Evolutionary conservation across 2,329 filamentous ascomycete genomes (phyloP).

Genomic region (Aspergillus fijiensis): DNA sequence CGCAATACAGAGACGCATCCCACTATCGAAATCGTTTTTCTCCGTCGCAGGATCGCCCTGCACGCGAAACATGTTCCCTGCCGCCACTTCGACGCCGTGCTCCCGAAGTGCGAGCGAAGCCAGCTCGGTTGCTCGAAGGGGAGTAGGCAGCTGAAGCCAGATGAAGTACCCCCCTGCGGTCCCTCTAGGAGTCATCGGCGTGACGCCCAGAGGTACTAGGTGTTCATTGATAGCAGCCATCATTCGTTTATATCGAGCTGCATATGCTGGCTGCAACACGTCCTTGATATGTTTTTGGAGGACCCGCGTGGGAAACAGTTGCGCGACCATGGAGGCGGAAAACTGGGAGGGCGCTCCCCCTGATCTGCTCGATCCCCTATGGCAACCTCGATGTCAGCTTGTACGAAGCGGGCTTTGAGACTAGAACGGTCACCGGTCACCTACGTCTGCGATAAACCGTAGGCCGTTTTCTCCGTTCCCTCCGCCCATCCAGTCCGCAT

Average conservation of each 20-base stretch:
- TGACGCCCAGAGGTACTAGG: slow-evolving; percentile 63
- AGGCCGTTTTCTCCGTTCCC: slow-evolving; percentile 61
- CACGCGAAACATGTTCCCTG: slow-evolving; percentile 70
- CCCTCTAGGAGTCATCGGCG: slow-evolving; percentile 25
- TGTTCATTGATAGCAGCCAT: slow-evolving; percentile 58
- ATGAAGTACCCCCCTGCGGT: slow-evolving; percentile 81
- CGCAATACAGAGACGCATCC: slow-evolving; percentile 67
- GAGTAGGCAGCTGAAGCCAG: slow-evolving; percentile 67
- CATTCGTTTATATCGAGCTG: slow-evolving; percentile 55
- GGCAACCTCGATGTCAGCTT: slow-evolving; percentile 16
- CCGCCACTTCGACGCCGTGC: slow-evolving; percentile 67
- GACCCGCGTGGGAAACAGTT: slow-evolving; percentile 53
- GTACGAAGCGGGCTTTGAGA: not conserved
- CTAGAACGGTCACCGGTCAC: slow-evolving; percentile 25
- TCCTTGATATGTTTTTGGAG: slow-evolving; percentile 55
- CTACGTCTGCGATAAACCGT: slow-evolving; percentile 60
- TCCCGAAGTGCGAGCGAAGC: slow-evolving; percentile 58
- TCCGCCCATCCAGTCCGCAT: slow-evolving; percentile 87
- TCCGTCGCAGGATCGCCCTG: slow-evolving; percentile 53
- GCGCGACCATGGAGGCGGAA: slow-evolving; percentile 56
- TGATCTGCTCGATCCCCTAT: slow-evolving; percentile 57
- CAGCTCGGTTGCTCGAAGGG: slow-evolving; percentile 56
- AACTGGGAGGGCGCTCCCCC: slow-evolving; percentile 62
- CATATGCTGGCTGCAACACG: slow-evolving; percentile 57
- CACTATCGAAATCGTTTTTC: slow-evolving; percentile 56